Percentiles rank a stretch among this genome's conserved stretches.
Conservation (phyloP, 805 yeast genomes). For the Candida schatavii region DNA sequence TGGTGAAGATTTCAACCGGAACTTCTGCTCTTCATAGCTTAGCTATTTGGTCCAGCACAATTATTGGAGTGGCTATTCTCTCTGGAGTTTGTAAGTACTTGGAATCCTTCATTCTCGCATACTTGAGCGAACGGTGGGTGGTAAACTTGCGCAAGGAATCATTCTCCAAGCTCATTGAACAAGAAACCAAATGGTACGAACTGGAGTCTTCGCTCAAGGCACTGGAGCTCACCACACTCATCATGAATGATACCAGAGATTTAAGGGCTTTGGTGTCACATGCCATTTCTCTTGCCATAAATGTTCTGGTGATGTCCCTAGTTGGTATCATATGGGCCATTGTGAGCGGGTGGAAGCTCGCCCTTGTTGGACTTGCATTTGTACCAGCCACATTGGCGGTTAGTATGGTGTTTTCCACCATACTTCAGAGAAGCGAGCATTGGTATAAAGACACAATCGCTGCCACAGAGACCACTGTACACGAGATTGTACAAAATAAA, state of each 20-base stretch:
- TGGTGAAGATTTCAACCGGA: constrained; percentile 46
- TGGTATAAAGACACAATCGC: constrained; percentile 57
- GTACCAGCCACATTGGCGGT: constrained; percentile 59
- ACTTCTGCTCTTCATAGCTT: constrained; percentile 24
- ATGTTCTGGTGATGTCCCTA: constrained; percentile 51
- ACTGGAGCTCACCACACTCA: constrained; percentile 58
- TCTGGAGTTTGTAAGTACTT: constrained; percentile 60
- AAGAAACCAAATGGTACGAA: constrained; percentile 54
- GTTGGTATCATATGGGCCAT: constrained; percentile 79
- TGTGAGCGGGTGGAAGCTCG: constrained; percentile 77
- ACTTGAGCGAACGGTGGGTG: constrained; percentile 69
- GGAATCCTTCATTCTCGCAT: constrained; percentile 49
- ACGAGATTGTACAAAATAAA: constrained; percentile 57
- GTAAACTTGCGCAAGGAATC: constrained; percentile 47
- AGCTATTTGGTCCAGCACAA: constrained; percentile 64
- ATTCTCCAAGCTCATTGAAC: constrained; percentile 48
- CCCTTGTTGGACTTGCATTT: constrained; percentile 77
- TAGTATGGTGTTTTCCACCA: constrained; percentile 49
- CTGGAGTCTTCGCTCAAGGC: constrained; percentile 31
- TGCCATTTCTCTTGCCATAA: constrained; percentile 52
- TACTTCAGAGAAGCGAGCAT: constrained; percentile 56
- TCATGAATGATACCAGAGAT: constrained; percentile 83
- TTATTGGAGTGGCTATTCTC: constrained; percentile 56
- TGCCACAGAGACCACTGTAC: constrained; percentile 46
- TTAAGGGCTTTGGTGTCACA: constrained; percentile 62